phyloP scores from a whole-genome alignment of 2,329 filamentous ascomycete species.

The Bipolaris bicolor region DNA sequence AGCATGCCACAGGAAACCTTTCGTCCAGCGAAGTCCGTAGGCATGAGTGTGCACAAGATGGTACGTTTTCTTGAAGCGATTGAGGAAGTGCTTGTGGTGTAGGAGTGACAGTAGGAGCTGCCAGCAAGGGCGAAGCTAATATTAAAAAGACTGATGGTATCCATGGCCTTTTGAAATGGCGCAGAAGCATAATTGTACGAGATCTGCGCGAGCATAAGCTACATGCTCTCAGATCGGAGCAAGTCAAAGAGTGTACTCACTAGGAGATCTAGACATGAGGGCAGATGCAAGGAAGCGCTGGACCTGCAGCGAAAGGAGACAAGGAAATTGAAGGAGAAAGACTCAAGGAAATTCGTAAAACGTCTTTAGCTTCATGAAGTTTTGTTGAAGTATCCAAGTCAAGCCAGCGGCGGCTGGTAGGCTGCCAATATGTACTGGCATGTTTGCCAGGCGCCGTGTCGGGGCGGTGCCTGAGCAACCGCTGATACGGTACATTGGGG shows the following conservation, averaged over 20 bases:
- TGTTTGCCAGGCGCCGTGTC: conserved; percentile 38
- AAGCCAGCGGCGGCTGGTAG: conserved; percentile 35
- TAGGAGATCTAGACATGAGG: conserved; percentile 45
- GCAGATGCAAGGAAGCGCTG: conserved; percentile 39
- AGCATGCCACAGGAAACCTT: conserved; percentile 45
- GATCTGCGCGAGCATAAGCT: conserved; percentile 40
- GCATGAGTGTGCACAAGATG: conserved; percentile 48
- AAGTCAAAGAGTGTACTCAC: conserved; percentile 31
- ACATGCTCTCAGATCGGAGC: conserved; percentile 27
- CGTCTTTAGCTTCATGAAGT: conserved; percentile 44
- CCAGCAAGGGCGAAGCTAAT: conserved; percentile 38
- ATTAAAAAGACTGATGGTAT: conserved; percentile 45
- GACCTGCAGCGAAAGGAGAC: conserved; percentile 42
- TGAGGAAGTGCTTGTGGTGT: conserved; percentile 32
- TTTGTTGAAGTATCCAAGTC: conserved; percentile 36
- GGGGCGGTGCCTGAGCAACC: conserved; percentile 41
- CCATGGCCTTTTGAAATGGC: conserved; percentile 47
- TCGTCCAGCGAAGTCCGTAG: conserved; percentile 40
- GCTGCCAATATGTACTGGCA: conserved; percentile 46
- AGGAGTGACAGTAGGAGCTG: conserved; percentile 32
- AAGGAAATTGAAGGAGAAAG: conserved; percentile 46
- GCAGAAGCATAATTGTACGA: conserved; percentile 50
- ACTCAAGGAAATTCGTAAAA: conserved; percentile 47
- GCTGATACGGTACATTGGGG: conserved; percentile 44
- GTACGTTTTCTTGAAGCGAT: conserved; percentile 39